These are phyloP conservation scores for Arthrobotrys entomopaga DNA, from an alignment of 2,329 filamentous ascomycete genomes.

Conservation along the genomic window DNA sequence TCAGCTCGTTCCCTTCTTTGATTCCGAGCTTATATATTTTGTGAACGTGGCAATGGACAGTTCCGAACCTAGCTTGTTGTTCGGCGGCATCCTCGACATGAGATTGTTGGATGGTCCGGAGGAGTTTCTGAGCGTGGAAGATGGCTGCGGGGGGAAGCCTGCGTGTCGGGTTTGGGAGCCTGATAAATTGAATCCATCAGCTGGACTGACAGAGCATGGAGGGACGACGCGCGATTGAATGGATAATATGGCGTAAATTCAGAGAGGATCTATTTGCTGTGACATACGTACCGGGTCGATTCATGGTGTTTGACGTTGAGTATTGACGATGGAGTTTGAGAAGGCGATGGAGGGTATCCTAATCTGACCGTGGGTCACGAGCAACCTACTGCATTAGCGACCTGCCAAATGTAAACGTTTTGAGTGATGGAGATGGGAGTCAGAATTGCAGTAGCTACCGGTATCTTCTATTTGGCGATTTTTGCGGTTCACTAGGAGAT, in stretches of 20 bases:
- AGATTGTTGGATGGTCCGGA: slow-evolving; percentile 39
- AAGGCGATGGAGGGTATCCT: neutral
- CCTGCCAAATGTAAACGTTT: neutral
- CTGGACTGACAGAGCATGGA: neutral
- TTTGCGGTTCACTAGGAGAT: too few relatives aligned
- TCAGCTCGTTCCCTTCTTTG: neutral
- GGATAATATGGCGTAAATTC: too few relatives aligned
- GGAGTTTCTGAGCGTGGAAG: slow-evolving; percentile 42
- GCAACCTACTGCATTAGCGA: neutral
- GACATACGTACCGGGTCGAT: slow-evolving; percentile 47
- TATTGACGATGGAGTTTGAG: neutral
- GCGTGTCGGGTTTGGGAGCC: slow-evolving; percentile 53
- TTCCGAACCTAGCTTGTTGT: slow-evolving; percentile 50
- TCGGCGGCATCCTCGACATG: slow-evolving; percentile 53
- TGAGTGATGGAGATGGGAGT: neutral
- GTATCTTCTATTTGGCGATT: neutral
- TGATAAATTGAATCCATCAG: slow-evolving; percentile 32
- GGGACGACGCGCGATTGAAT: too few relatives aligned
- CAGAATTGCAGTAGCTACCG: neutral
- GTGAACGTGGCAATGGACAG: neutral
- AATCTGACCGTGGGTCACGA: neutral
- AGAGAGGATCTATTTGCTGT: neutral
- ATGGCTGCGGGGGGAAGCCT: slow-evolving; percentile 53
- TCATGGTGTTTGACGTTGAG: slow-evolving; percentile 23
- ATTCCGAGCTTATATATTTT: neutral